These are phyloP conservation scores for Tuber melanosporum DNA, from an alignment of 495 filamentous ascomycete species.

Conservation along the genomic window DNA sequence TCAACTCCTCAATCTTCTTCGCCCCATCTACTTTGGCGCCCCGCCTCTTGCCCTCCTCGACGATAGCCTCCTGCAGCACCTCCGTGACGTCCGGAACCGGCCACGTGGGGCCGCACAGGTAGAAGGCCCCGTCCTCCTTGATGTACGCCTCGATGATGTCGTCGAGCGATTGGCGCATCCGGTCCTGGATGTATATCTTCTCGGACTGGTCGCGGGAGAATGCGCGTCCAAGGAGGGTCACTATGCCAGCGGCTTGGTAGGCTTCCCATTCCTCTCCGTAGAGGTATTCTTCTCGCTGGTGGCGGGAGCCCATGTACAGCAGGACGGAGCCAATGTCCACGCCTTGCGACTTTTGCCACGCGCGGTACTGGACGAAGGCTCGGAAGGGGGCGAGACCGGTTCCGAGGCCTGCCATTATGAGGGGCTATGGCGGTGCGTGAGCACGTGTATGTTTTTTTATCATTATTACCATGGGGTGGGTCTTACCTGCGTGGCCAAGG, in stretches of 20 bases:
- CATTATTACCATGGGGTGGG: background rate
- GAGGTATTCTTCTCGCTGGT: constrained; percentile 96
- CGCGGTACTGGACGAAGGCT: constrained; percentile 95
- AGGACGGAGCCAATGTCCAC: constrained; percentile 89
- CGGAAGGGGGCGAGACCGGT: constrained; percentile 96
- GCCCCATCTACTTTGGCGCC: constrained; percentile 77
- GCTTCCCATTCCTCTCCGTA: constrained; percentile 99
- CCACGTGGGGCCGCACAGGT: constrained; percentile 97
- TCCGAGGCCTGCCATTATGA: constrained; percentile 99
- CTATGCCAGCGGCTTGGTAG: constrained; percentile 88
- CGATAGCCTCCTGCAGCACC: constrained; percentile 88
- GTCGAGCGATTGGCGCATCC: constrained; percentile 81
- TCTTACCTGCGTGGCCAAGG: constrained; percentile 48
- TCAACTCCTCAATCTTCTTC: constrained; percentile 92
- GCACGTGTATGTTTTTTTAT: background rate
- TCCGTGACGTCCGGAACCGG: constrained; percentile 96
- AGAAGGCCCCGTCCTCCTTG: constrained; percentile 81
- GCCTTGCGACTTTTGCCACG: constrained; percentile 90
- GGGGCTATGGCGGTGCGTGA: constrained; percentile 59
- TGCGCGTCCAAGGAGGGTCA: constrained; percentile 86
- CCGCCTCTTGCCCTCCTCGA: constrained; percentile 58
- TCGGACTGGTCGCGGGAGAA: constrained; percentile 95
- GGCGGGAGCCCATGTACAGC: constrained; percentile 92
- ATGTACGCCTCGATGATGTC: constrained; percentile 88
- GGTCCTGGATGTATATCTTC: constrained; percentile 99